Percentiles rank a stretch among this genome's conserved stretches.
phyloP scores from a whole-genome alignment of 2,329 filamentous ascomycete species.

The Ramularia collo-cygni region DNA sequence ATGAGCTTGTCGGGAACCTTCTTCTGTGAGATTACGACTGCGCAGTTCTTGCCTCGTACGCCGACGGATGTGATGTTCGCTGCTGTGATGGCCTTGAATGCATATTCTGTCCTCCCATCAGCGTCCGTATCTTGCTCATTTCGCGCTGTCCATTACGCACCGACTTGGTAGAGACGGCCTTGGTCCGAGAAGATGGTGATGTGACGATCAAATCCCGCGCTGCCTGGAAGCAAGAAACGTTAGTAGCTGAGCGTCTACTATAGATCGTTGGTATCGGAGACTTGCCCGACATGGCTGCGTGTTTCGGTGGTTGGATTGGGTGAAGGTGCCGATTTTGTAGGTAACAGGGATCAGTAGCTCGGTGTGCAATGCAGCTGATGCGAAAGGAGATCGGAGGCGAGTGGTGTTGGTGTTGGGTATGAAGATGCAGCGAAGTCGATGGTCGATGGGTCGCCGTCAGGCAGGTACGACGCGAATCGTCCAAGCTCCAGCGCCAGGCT shows the following conservation, averaged over 20 bases:
- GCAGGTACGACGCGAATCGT: not conserved
- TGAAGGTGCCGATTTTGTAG: not conserved
- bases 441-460: not conserved
- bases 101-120: constrained; percentile 69
- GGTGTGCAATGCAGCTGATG: too few relatives aligned
- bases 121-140: constrained; percentile 7
- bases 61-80: constrained; percentile 98
- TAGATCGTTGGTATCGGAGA: constrained; percentile 5
- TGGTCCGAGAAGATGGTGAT: constrained; percentile 99
- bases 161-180: constrained; percentile 97
- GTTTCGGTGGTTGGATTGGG: not conserved
- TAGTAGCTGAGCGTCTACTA: constrained; percentile 17
- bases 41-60: constrained; percentile 91
- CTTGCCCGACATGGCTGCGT: constrained; percentile 27
- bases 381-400: not conserved
- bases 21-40: constrained; percentile 96
- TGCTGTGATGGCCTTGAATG: constrained; percentile 98
- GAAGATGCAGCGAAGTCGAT: not conserved
- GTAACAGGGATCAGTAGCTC: not conserved
- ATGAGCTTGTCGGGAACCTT: constrained; percentile 99
- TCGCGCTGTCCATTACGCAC: constrained; percentile 50
- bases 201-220: constrained; percentile 92
- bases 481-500: constrained; percentile 1
- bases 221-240: constrained; percentile 47
- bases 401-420: not conserved